These are phyloP conservation scores for Kazachstania africana DNA, from an alignment of 805 yeast genomes.

Conservation along the genomic window DNA sequence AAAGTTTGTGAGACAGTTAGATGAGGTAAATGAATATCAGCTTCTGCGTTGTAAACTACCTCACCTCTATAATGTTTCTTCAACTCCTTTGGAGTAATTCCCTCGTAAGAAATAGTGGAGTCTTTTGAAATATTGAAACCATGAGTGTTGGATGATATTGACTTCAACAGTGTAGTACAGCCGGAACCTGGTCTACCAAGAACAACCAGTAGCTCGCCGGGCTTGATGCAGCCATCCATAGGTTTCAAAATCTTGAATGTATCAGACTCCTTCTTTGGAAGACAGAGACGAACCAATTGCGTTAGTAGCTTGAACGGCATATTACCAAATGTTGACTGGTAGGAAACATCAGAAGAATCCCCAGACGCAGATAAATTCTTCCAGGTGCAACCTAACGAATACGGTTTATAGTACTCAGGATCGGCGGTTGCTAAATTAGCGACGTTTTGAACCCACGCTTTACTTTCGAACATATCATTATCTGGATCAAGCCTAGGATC, in stretches of 20 bases:
- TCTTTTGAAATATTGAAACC: neutral
- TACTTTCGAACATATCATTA: conserved; percentile 45
- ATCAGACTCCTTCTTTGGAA: neutral
- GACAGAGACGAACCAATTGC: conserved; percentile 12
- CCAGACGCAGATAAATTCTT: conserved; percentile 50
- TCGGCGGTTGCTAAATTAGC: conserved; percentile 41
- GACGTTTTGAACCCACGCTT: conserved; percentile 57
- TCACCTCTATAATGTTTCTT: neutral
- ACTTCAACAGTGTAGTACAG: neutral
- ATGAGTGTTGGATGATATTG: neutral
- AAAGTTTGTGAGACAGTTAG: neutral
- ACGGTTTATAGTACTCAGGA: conserved; percentile 52
- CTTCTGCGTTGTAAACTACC: neutral
- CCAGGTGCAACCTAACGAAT: conserved; percentile 50
- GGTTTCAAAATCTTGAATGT: neutral
- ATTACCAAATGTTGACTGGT: conserved; percentile 47
- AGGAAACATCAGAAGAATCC: conserved; percentile 56
- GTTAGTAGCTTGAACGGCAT: conserved; percentile 11
- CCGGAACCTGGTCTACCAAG: neutral
- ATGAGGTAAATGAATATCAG: conserved; percentile 15
- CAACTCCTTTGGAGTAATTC: neutral
- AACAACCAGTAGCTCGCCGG: neutral
- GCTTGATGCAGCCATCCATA: neutral
- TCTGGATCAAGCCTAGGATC: conserved; percentile 46
- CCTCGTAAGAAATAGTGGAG: neutral